Conservation (phyloP, 768 basidiomycete species). For the Crepidotus variabilis region DNA sequence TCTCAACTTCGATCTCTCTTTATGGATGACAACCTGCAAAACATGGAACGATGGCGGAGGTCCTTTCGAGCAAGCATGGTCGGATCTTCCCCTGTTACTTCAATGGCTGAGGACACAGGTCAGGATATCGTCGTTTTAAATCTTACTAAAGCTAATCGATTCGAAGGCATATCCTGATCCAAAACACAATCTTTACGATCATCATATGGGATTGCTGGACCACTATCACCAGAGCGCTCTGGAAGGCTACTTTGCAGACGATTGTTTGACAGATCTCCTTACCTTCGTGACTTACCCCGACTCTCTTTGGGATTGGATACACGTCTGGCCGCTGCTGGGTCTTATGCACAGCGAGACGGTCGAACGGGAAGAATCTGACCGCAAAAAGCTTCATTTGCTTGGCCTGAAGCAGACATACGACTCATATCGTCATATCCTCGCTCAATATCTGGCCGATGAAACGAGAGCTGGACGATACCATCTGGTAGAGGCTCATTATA, state of each 20-base stretch:
- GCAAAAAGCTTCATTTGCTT: constrained; percentile 11
- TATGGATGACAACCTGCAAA: constrained; percentile 20
- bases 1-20: constrained; percentile 17
- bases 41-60: constrained; percentile 24
- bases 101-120: constrained; percentile 20
- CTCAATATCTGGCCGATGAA: constrained; percentile 14
- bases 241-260: constrained; percentile 13
- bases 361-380: constrained; percentile 14
- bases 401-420: constrained; percentile 18
- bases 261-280: constrained; percentile 15
- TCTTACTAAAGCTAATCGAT: constrained; percentile 1
- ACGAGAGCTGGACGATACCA: constrained; percentile 12
- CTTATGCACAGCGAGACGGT: constrained; percentile 10
- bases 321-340: constrained; percentile 21
- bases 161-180: constrained; percentile 23
- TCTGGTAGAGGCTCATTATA: constrained; percentile 14
- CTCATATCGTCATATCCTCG: constrained; percentile 18
- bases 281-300: constrained; percentile 20
- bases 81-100: constrained; percentile 19
- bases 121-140: constrained; percentile 7
- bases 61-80: constrained; percentile 21
- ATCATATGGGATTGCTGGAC: constrained; percentile 17
- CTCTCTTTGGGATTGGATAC: constrained; percentile 21
- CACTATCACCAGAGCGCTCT: constrained; percentile 16
- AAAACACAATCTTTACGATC: constrained; percentile 15